Evolutionary conservation across 495 filamentous ascomycete genomes (phyloP).

Genomic region (Chaetomium cochliodes): DNA sequence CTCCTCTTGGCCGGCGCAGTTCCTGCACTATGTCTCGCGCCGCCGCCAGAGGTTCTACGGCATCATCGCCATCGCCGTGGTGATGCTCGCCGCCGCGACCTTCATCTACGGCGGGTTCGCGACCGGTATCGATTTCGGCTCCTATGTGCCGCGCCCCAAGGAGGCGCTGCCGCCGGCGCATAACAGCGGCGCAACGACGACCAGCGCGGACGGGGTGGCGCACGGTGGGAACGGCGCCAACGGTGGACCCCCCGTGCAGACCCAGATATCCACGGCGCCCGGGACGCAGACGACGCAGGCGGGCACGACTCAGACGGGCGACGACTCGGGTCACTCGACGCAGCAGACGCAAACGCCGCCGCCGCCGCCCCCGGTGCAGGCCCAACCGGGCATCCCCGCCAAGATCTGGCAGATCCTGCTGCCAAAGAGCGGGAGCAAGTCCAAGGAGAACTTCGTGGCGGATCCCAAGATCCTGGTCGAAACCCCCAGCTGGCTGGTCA

Average conservation of each 20-base stretch:
- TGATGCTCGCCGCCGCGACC: conserved; percentile 2
- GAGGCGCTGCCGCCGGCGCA: neutral
- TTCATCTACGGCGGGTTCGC: conserved; percentile 15
- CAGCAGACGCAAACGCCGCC: neutral
- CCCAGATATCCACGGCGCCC: neutral
- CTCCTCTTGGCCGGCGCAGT: conserved; percentile 13
- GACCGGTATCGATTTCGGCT: conserved; percentile 10
- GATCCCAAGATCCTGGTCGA: conserved; percentile 12
- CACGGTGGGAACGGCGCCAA: neutral
- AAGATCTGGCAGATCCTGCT: conserved; percentile 25
- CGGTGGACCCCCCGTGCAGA: neutral
- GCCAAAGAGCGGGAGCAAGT: conserved; percentile 6
- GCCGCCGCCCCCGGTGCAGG: neutral
- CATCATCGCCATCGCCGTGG: neutral
- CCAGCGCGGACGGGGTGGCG: neutral
- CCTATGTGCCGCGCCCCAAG: neutral
- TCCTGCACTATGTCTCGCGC: conserved; percentile 10
- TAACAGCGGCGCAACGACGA: neutral
- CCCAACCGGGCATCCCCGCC: conserved; percentile 10
- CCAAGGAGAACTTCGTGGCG: neutral
- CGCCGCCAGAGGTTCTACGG: conserved; percentile 14
- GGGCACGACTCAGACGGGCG: neutral
- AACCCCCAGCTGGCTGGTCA: conserved; percentile 14
- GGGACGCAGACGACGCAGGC: neutral
- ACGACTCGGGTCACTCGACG: conserved; percentile 4